A percentile compares a stretch with the other conserved stretches of the same genome.
phyloP scores from a whole-genome alignment of 78 protist genomes.

The Planoprotostelium fungivorum region DNA sequence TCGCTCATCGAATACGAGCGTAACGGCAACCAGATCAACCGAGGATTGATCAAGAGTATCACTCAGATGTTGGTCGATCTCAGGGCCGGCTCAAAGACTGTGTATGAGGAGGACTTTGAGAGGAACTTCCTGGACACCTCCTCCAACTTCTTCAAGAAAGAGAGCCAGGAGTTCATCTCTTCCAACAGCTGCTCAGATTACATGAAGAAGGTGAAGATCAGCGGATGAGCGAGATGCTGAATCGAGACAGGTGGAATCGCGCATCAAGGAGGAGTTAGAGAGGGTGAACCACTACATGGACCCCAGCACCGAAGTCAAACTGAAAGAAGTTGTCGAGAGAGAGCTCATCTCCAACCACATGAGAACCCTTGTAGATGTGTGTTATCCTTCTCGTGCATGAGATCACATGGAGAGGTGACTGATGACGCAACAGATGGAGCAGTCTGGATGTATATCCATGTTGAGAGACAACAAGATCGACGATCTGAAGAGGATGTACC shows the following conservation, averaged over 20 bases:
- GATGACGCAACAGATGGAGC: constrained; percentile 42
- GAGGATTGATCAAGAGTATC: constrained; percentile 51
- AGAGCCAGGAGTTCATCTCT: constrained; percentile 48
- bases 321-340: constrained; percentile 61
- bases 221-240: background rate
- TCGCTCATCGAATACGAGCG: constrained; percentile 70
- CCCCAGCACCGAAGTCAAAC: constrained; percentile 33
- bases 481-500: constrained; percentile 74
- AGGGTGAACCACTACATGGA: constrained; percentile 69
- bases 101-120: constrained; percentile 82
- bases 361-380: constrained; percentile 39
- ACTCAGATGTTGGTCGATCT: constrained; percentile 79
- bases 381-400: constrained; percentile 1
- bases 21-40: constrained; percentile 61
- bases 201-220: constrained; percentile 48
- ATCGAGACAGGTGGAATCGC: constrained; percentile 39
- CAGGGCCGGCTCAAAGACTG: constrained; percentile 52
- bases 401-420: too few species aligned
- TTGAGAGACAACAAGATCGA: constrained; percentile 46
- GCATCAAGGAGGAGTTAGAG: constrained; percentile 73
- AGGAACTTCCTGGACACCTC: constrained; percentile 53
- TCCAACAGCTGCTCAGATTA: constrained; percentile 74
- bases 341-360: constrained; percentile 76
- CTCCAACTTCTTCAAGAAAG: constrained; percentile 64
- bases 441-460: constrained; percentile 48